phyloP scores from a whole-genome alignment of 441 rosid species.

The Erysimum pusillum region DNA sequence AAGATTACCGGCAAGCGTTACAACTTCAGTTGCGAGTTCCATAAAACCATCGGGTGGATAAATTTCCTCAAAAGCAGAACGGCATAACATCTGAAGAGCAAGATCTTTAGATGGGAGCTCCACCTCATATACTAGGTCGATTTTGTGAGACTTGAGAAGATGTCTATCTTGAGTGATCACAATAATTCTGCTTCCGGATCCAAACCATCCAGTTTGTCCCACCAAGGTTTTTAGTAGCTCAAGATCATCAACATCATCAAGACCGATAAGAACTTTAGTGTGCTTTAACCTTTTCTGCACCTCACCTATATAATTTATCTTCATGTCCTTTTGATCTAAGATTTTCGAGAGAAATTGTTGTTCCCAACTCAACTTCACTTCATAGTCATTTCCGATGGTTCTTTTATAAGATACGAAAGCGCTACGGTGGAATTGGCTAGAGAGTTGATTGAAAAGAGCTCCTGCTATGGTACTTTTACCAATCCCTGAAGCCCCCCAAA shows the following conservation, averaged over 20 bases:
- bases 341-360: constrained; percentile 12
- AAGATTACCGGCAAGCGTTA: constrained; percentile 13
- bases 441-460: neutral
- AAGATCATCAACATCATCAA: constrained; percentile 19
- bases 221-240: neutral
- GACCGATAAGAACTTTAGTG: constrained; percentile 27
- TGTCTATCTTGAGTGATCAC: constrained; percentile 40
- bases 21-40: neutral
- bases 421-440: neutral
- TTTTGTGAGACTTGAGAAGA: neutral
- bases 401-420: neutral
- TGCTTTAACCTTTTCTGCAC: constrained; percentile 20
- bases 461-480: constrained; percentile 33
- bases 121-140: neutral
- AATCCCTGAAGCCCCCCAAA: constrained; percentile 29
- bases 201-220: neutral
- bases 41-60: constrained; percentile 5
- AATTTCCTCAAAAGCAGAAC: constrained; percentile 24
- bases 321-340: neutral
- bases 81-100: constrained; percentile 35
- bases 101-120: neutral
- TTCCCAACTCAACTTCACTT: constrained; percentile 15
- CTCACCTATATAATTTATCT: neutral
- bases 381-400: neutral
- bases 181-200: neutral